A percentile compares a stretch with the other conserved stretches of the same genome.
phyloP scores from a whole-genome alignment of 2,329 filamentous ascomycete genomes.

The Sclerotinia glacialis region DNA sequence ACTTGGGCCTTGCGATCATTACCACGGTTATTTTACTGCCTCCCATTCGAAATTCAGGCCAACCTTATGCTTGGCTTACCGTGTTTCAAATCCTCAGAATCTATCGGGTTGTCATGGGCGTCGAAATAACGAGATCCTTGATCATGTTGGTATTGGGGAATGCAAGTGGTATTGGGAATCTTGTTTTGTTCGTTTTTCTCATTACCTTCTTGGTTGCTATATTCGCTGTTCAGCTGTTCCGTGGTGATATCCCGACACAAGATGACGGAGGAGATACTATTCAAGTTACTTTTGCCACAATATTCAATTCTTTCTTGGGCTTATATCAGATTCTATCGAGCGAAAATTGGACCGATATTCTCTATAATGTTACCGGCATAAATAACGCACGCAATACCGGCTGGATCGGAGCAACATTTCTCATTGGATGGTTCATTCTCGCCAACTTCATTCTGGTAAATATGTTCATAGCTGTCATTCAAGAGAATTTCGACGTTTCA shows the following conservation, averaged over 20 bases:
- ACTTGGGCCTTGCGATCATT: slow-evolving; percentile 74
- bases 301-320: slow-evolving; percentile 93
- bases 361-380: slow-evolving; percentile 77
- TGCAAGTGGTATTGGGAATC: slow-evolving; percentile 83
- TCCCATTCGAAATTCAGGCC: slow-evolving; percentile 67
- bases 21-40: slow-evolving; percentile 86
- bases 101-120: slow-evolving; percentile 86
- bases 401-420: slow-evolving; percentile 89
- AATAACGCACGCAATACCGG: slow-evolving; percentile 66
- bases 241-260: slow-evolving; percentile 72
- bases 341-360: slow-evolving; percentile 88
- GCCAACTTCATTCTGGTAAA: slow-evolving; percentile 95
- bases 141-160: slow-evolving; percentile 89
- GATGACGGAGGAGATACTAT: slow-evolving; percentile 62
- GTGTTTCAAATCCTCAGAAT: slow-evolving; percentile 90
- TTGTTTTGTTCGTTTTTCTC: slow-evolving; percentile 94
- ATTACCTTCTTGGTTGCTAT: slow-evolving; percentile 93
- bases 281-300: slow-evolving; percentile 76
- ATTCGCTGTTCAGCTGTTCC: slow-evolving; percentile 88
- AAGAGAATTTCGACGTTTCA: slow-evolving; percentile 98
- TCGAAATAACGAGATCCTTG: slow-evolving; percentile 82
- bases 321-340: slow-evolving; percentile 98
- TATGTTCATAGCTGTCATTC: slow-evolving; percentile 99
- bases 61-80: slow-evolving; percentile 81
- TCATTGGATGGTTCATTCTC: slow-evolving; percentile 94